phyloP scores from a whole-genome alignment of 345 rosid species.

The Euphorbia peplus region DNA sequence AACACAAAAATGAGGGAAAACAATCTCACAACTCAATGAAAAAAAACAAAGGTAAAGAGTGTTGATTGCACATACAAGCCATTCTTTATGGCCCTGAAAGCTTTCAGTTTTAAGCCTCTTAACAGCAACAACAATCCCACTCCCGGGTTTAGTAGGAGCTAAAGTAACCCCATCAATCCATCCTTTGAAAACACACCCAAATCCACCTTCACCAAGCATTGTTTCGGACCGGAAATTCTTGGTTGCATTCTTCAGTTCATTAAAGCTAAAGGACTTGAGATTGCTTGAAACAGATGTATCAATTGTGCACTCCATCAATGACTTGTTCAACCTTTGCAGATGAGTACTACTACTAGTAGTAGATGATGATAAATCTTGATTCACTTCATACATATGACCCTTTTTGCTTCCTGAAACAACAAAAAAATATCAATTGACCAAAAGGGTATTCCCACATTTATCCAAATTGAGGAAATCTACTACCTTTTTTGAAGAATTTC shows the following conservation, averaged over 20 bases:
- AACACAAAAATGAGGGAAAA: constrained; percentile 5
- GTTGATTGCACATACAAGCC: constrained; percentile 53
- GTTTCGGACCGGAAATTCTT: constrained; percentile 52
- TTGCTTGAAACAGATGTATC: constrained; percentile 28
- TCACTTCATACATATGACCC: constrained; percentile 13
- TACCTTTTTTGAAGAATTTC: background rate
- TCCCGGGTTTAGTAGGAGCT: constrained; percentile 57
- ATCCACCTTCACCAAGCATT: constrained; percentile 65
- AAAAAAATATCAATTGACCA: too few species aligned
- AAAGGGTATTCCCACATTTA: too few species aligned
- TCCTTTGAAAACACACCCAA: constrained; percentile 66
- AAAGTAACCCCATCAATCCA: constrained; percentile 55
- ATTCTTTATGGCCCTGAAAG: constrained; percentile 72
- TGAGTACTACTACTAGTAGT: constrained; percentile 18
- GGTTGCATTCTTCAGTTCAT: constrained; percentile 55
- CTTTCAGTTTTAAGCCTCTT: constrained; percentile 63
- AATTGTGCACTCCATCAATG: constrained; percentile 17
- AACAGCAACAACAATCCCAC: constrained; percentile 53
- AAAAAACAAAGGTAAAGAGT: background rate
- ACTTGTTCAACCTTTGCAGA: constrained; percentile 27
- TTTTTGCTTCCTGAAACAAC: constrained; percentile 32
- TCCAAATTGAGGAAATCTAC: background rate
- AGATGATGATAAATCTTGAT: constrained; percentile 20
- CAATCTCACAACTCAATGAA: constrained; percentile 2
- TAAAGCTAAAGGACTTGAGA: constrained; percentile 53